phyloP scores from a whole-genome alignment of 805 yeast species.

The Candida palmyrensis region DNA sequence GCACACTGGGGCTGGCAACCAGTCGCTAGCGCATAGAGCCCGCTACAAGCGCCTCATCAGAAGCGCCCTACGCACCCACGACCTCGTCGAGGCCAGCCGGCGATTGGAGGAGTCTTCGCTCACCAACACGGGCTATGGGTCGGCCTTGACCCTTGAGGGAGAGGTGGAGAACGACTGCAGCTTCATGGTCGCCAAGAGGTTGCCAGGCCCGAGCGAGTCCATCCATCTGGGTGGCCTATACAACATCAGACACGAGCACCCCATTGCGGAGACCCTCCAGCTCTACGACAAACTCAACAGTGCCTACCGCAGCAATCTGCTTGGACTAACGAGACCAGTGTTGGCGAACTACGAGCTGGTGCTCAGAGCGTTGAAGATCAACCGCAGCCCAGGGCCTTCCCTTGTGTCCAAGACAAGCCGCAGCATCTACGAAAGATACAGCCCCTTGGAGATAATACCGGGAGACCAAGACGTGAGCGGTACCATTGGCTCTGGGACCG shows the following conservation, averaged over 20 bases:
- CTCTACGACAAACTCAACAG: constrained; percentile 18
- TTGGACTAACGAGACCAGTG: constrained; percentile 33
- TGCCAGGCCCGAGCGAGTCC: background rate
- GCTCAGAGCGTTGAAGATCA: background rate
- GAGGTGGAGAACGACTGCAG: constrained; percentile 43
- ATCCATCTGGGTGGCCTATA: constrained; percentile 13
- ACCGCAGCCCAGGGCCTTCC: background rate
- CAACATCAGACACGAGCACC: constrained; percentile 15
- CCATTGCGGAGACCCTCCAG: constrained; percentile 25
- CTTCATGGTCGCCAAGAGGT: constrained; percentile 15
- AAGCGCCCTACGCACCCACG: constrained; percentile 14
- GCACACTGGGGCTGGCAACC: constrained; percentile 54
- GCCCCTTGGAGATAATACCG: background rate
- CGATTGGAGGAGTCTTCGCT: constrained; percentile 32
- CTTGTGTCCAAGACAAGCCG: constrained; percentile 3
- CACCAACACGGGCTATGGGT: constrained; percentile 49
- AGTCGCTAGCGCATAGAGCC: constrained; percentile 15
- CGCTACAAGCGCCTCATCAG: constrained; percentile 24
- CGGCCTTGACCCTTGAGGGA: constrained; percentile 37
- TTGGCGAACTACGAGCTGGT: constrained; percentile 14
- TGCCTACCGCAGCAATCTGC: constrained; percentile 10
- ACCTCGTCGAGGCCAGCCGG: constrained; percentile 11
- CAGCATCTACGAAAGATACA: constrained; percentile 8
- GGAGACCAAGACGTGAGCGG: background rate
- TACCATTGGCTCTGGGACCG: too few species aligned